Base-by-base conservation (phyloP, 768 basidiomycete species). In the Tricholoma hemisulphureum region DNA sequence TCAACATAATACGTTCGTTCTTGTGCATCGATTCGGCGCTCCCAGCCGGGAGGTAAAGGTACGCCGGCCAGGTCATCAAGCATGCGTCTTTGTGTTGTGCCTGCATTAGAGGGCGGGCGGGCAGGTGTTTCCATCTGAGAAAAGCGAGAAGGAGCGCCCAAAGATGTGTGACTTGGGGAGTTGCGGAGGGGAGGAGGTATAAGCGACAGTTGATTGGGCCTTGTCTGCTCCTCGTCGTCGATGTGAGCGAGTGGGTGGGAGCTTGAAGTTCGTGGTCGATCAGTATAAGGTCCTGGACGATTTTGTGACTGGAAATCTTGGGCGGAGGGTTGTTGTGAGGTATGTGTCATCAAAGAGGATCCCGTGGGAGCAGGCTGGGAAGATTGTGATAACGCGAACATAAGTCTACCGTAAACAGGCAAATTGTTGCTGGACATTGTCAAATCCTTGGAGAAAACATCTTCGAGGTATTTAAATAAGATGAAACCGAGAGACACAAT, bases 1-100 rank as follows among this genome's bases (percentile, higher is more conserved):
- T 96, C 93, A 58, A 95, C 91, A 68, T 89, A 95, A 72, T 95
- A 95, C 21, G 83, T 72, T 56, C 93, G 76, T 4, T 86, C 86
- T 55, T 86, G 82, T 20, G 79, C 77, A 67, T 94, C 93, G 48
- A 80, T 75, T 28, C 93, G 84, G 58, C 91, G 82, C 69, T 95
- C 93, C 91, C 91, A 95, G 4, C 91, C 91, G 21, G 76, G 69
- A 0, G 93, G 92, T 31, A 95, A 76, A 18, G 84, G 80, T 14
- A 80, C 78, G 18, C 83, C 82, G 48, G 82, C 77, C 62, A 89
- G 87, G 54, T 88, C 84, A 61, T 81, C 77, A 14, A 72, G 54
- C 60, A 79, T 63, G 11, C 78, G 77, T 37, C 61, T 59, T n/a
- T 65, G 46, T 43, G 39, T 43, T 58, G 52, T 53, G 48, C 67